Base-by-base conservation (phyloP, 208 protist genomes). In the Perkinsela sp. region DNA sequence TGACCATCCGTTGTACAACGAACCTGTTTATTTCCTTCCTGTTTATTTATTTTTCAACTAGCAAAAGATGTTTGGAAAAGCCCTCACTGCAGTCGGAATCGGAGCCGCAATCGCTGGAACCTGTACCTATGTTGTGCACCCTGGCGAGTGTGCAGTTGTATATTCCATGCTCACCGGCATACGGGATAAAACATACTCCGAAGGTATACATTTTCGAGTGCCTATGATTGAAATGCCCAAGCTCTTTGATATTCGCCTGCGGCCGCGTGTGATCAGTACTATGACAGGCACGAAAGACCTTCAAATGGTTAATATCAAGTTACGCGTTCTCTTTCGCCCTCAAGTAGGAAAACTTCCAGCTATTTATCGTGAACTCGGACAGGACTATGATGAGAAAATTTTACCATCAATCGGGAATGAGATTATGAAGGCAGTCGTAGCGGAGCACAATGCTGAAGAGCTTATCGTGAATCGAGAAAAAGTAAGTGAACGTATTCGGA, bases 391-490 rank as follows among this genome's bases (percentile, higher is more conserved):
- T 72, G 91, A 98, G 78, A 85, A 94, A 68, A 94, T 98, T 31
- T 80, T 98, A 29, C 96, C 96, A 16, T 97, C 94, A 48, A 93
- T 98, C 66, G 94, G 88, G 80, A 93, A 93, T 73, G 86, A 93
- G 70, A 90, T 93, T 57, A 73, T 93, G 28, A 93, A 93, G 76
- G 85, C 89, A 66, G 86, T 92, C n/a, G 82, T 93, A 68, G 96
- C 96, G 0, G 93, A 96, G 80, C 98, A 97, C 78, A 97, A 98
- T 80, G 96, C 96, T 0, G 87, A 94, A 66, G 94, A 98, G 82
- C 85, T 98, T 1, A 96, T 97, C 74, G 95, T 95, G 68, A 94
- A 96, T 80, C 90, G 93, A 69, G 94, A 98, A 71, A 76, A 78
- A 67, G 90, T 95, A 31, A 92, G 82, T 1, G 78, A 83, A 0